phyloP scores from a whole-genome alignment of 441 rosid genomes.

The Breynia disticha region DNA sequence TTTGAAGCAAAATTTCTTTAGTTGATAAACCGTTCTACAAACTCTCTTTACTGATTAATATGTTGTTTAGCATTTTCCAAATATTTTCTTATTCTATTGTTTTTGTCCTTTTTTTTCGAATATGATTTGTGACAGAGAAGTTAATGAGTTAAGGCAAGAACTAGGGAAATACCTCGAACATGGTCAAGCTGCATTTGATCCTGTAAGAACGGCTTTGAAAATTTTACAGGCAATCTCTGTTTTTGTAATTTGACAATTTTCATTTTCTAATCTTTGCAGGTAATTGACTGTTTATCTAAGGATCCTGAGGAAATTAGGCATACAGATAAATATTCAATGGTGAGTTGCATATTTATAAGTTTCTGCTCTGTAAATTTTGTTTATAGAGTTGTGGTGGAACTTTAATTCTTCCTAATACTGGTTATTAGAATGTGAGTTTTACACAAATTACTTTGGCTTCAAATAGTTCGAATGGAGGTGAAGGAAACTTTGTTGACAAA shows the following conservation, averaged over 20 bases:
- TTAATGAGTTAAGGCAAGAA: conserved; percentile 48
- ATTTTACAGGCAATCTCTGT: conserved; percentile 11
- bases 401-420: conserved; percentile 21
- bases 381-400: neutral
- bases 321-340: conserved; percentile 38
- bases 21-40: neutral
- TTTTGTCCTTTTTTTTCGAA: neutral
- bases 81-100: neutral
- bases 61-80: neutral
- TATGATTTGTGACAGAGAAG: conserved; percentile 46
- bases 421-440: conserved; percentile 20
- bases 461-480: conserved; percentile 28
- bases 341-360: conserved; percentile 22
- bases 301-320: conserved; percentile 36
- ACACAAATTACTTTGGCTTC: conserved; percentile 20
- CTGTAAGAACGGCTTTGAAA: conserved; percentile 38
- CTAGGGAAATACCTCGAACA: conserved; percentile 35
- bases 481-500: conserved; percentile 27
- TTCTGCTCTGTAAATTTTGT: conserved; percentile 11
- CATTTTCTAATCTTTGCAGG: conserved; percentile 36
- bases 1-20: no score
- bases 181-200: conserved; percentile 31
- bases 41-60: conserved; percentile 1
- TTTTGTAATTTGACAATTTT: conserved; percentile 13
- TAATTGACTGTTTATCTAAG: conserved; percentile 23